phyloP scores from a whole-genome alignment of 2,329 filamentous ascomycete genomes.

The Chaetothyriales sp. region DNA sequence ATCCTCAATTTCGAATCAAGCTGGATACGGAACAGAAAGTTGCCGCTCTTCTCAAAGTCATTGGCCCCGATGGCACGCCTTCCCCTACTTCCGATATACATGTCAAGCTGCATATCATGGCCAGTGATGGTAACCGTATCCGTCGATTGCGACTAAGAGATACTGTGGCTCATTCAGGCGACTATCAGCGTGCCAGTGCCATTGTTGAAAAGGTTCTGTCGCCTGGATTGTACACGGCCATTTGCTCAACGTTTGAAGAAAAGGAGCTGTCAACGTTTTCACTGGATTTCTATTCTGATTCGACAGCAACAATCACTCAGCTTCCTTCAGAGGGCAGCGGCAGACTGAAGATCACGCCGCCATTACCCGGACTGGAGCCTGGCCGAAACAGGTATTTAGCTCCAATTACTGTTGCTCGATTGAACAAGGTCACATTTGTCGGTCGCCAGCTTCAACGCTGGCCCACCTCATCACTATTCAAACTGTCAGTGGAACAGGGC shows the following conservation, averaged over 20 bases:
- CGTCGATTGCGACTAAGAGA: constrained; percentile 55
- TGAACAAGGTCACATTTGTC: constrained; percentile 49
- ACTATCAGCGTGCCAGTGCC: constrained; percentile 70
- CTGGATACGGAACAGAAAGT: constrained; percentile 27
- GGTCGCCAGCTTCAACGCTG: constrained; percentile 1
- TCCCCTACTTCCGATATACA: constrained; percentile 59
- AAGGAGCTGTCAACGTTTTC: constrained; percentile 53
- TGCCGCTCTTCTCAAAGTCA: constrained; percentile 10
- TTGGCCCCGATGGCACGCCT: constrained; percentile 20
- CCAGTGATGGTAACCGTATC: constrained; percentile 46
- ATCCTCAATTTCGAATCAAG: constrained; percentile 66
- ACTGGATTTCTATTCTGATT: constrained; percentile 51
- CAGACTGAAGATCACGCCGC: constrained; percentile 46
- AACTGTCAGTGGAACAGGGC: constrained; percentile 58
- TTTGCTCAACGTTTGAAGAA: constrained; percentile 17
- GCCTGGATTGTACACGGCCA: constrained; percentile 48
- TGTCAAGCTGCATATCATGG: constrained; percentile 57
- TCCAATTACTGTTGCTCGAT: constrained; percentile 33
- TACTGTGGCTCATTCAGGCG: constrained; percentile 67
- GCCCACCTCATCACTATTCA: constrained; percentile 37
- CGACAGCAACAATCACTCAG: constrained; percentile 22
- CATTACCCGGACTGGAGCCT: constrained; percentile 35
- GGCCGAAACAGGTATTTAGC: constrained; percentile 40
- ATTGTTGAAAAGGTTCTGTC: constrained; percentile 51
- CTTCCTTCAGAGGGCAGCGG: constrained; percentile 64